Evolutionary conservation across 169 alveolate genomes (phyloP), one percentile per base, ranked within the genome.

Genomic region (Eimeria sp.): DNA sequence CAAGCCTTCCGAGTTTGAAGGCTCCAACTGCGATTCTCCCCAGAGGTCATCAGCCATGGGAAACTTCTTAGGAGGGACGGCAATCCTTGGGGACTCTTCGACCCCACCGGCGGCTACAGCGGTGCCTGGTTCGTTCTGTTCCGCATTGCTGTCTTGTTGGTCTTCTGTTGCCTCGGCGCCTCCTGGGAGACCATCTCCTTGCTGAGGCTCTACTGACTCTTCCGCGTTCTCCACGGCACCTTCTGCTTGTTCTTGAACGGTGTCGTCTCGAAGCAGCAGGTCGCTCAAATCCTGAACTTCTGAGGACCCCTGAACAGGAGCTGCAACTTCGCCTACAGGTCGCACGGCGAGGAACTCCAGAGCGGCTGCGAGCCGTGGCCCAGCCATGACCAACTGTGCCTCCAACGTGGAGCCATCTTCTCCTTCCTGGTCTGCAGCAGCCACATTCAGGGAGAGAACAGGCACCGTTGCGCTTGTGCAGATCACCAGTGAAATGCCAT

Each of bases 1-100:
- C 56, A 2, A 6, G 66, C 33, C 66, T 30, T 82, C 76, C 43
- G 88, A 78, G 77, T 54, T 23, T n/a, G 40, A 40, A 56, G 14
- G 52, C 90, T 83, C 93, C 43, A 64, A 60, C 74, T 60, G 93
- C 27, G 93, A 64, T 64, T 85, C 82, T 46, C 93, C 93, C 93
- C 93, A 85, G 10, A 85, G 2, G 30, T 85, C 93, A 40, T 85
- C 93, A 46, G 64, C 82, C 93, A 85, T 85, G 1, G 33, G 93
- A 40, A 23, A 60, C 40, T 64, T 85, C 43, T 62, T 85, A 9
- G 93, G 80, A 40, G 93, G 80, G 11, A 64, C 66, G 71, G 43
- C 62, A n/a, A 60, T 20, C 46, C 13, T 43, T 27, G 66, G 43
- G 62, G 76, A 30, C 20, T 40, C 74, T 13, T 58, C 37, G 10